phyloP scores from a whole-genome alignment of 1,139 yeast species.

The Yamadazyma triangularis region DNA sequence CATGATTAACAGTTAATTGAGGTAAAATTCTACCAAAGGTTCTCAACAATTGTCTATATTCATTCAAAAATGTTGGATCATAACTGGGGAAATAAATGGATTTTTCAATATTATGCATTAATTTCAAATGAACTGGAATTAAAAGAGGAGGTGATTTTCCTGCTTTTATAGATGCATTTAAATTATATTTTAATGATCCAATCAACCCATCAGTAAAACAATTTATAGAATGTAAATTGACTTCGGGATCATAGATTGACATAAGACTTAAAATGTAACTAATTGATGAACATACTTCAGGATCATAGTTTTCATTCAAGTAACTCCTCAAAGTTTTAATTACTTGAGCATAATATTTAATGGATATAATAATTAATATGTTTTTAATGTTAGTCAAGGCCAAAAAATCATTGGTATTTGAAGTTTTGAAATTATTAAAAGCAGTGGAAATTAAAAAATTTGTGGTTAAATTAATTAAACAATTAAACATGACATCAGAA shows the following conservation, averaged over 20 bases:
- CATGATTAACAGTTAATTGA: not conserved
- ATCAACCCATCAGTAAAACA: constrained; percentile 44
- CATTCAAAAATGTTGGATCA: constrained; percentile 28
- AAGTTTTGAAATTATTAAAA: constrained; percentile 17
- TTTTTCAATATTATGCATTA: constrained; percentile 35
- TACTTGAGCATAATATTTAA: constrained; percentile 35
- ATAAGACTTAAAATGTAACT: constrained; percentile 39
- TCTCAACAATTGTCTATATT: constrained; percentile 20
- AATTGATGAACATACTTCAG: constrained; percentile 32
- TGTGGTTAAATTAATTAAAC: constrained; percentile 37
- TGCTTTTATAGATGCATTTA: constrained; percentile 18
- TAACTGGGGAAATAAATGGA: constrained; percentile 38
- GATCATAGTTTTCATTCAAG: constrained; percentile 27
- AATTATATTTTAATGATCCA: constrained; percentile 30
- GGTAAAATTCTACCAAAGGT: constrained; percentile 17
- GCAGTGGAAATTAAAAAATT: constrained; percentile 36
- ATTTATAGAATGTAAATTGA: constrained; percentile 32
- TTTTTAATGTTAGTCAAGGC: constrained; percentile 20
- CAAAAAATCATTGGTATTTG: constrained; percentile 11
- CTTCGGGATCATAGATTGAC: constrained; percentile 45
- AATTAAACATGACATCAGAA: constrained; percentile 30
- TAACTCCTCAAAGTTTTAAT: constrained; percentile 29
- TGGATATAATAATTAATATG: constrained; percentile 23
- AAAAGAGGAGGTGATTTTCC: constrained; percentile 16
- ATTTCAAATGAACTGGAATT: constrained; percentile 30